Conservation (phyloP, 805 yeast species). For the Diddensiella transvaalensis region DNA sequence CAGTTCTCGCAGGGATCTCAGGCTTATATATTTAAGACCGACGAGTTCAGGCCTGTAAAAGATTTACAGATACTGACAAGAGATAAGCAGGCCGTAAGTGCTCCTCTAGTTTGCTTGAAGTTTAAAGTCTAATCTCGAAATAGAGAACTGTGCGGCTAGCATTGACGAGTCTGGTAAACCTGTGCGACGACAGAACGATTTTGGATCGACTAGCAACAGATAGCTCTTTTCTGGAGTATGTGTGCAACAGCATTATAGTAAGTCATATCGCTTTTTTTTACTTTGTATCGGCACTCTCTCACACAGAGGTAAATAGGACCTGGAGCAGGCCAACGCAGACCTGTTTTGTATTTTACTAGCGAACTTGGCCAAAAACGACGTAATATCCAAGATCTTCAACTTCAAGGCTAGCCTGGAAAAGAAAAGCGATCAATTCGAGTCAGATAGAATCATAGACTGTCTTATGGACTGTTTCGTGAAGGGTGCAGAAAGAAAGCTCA, state of each 20-base stretch:
- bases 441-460: conserved; percentile 58
- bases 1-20: conserved; percentile 75
- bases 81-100: conserved; percentile 41
- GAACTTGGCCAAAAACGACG: conserved; percentile 77
- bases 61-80: conserved; percentile 63
- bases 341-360: conserved; percentile 79
- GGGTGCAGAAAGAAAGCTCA: conserved; percentile 69
- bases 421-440: conserved; percentile 45
- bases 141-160: conserved; percentile 38
- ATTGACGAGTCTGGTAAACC: conserved; percentile 73
- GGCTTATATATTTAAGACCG: conserved; percentile 61
- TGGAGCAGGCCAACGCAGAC: conserved; percentile 67
- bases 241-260: conserved; percentile 31
- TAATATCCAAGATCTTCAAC: conserved; percentile 51
- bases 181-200: conserved; percentile 67
- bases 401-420: conserved; percentile 23
- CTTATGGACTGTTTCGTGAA: conserved; percentile 86
- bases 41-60: conserved; percentile 64
- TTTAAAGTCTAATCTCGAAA: not conserved
- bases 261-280: not conserved
- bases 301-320: conserved; percentile 34
- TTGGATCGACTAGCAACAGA: conserved; percentile 67
- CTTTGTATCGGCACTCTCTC: not conserved
- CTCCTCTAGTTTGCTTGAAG: too few relatives aligned
- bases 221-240: conserved; percentile 41